Conservation (phyloP, 805 yeast species). For the Ascoidea rubescens region DNA sequence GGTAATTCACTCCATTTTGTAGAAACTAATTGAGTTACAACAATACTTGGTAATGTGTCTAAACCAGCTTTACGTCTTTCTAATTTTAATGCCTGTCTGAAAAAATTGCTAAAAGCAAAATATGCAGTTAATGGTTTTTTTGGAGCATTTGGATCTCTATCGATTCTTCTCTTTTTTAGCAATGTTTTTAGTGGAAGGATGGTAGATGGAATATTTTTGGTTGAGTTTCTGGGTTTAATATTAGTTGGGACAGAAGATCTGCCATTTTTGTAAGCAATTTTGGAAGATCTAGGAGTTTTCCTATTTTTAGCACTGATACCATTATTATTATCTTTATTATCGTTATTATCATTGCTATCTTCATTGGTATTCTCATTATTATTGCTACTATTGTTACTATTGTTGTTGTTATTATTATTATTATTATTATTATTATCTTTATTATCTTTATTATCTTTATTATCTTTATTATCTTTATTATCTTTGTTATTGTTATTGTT, state of each 20-base stretch:
- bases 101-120: constrained; percentile 63
- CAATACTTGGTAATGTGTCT: constrained; percentile 57
- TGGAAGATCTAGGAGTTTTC: constrained; percentile 7
- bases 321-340: background rate
- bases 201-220: constrained; percentile 6
- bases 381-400: too few species aligned
- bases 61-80: constrained; percentile 48
- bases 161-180: constrained; percentile 29
- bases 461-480: too few species aligned
- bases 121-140: constrained; percentile 86
- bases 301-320: constrained; percentile 7
- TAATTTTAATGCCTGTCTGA: constrained; percentile 55
- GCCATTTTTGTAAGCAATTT: constrained; percentile 1
- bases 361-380: constrained; percentile 14
- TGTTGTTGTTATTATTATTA: too few species aligned
- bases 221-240: constrained; percentile 2
- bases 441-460: too few species aligned
- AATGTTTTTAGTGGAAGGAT: constrained; percentile 13
- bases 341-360: constrained; percentile 17
- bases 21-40: constrained; percentile 67
- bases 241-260: constrained; percentile 3
- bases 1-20: constrained; percentile 65
- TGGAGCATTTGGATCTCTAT: constrained; percentile 88
- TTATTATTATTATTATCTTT: too few species aligned
- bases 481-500: too few species aligned